phyloP scores from a whole-genome alignment of 306 rosid genomes.

The Fragaria vesca region DNA sequence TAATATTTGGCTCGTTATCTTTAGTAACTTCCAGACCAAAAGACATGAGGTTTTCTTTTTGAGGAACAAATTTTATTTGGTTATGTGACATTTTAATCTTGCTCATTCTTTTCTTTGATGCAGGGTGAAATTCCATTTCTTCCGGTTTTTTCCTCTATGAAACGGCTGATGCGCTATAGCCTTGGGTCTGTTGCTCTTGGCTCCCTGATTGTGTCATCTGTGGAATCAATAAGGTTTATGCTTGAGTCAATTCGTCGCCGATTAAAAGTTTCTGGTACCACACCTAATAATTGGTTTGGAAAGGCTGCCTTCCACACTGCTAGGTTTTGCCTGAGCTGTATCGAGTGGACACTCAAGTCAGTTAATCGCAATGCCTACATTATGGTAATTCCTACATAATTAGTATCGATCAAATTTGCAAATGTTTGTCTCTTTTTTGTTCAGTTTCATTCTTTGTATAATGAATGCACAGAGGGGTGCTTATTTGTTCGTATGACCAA shows the following conservation, averaged over 20 bases:
- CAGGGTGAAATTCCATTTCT: conserved; percentile 93
- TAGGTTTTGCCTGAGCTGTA: conserved; percentile 57
- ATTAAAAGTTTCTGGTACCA: conserved; percentile 58
- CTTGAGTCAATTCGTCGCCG: conserved; percentile 88
- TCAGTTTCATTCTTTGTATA: conserved; percentile 1
- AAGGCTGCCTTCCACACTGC: conserved; percentile 56
- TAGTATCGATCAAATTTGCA: conserved; percentile 8
- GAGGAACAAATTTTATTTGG: not conserved
- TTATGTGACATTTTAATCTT: not conserved
- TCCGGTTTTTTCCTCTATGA: conserved; percentile 90
- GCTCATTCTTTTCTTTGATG: conserved; percentile 29
- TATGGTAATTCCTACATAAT: conserved; percentile 56
- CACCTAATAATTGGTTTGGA: conserved; percentile 62
- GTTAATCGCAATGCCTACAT: conserved; percentile 95
- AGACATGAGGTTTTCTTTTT: not conserved
- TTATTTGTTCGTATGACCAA: not conserved
- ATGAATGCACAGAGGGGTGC: not conserved
- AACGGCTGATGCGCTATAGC: conserved; percentile 71
- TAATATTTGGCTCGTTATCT: conserved; percentile 6
- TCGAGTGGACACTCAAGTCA: conserved; percentile 90
- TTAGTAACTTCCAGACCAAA: conserved; percentile 1
- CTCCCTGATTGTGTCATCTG: conserved; percentile 80
- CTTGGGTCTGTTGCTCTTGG: conserved; percentile 95
- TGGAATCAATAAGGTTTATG: conserved; percentile 85
- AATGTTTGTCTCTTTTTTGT: not conserved